These are phyloP conservation scores for Capsicum rhomboideum DNA, from an alignment of 257 asterid species.

Conservation along the genomic window DNA sequence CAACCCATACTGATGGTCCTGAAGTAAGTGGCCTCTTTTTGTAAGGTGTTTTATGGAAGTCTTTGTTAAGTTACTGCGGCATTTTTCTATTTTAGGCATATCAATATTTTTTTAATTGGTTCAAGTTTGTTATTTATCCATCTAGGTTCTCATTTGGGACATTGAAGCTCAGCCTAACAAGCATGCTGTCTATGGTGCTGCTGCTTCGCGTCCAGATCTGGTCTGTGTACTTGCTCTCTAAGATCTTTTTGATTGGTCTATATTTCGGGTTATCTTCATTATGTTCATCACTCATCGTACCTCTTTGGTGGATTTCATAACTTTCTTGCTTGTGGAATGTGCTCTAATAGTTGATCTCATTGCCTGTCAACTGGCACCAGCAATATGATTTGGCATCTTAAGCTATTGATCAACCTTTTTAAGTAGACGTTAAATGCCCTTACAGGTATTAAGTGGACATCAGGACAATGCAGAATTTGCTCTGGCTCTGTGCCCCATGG, in stretches of 20 bases:
- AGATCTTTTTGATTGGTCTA: background rate
- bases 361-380: background rate
- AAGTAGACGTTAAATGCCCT: background rate
- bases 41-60: background rate
- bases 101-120: background rate
- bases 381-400: background rate
- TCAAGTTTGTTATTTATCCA: background rate
- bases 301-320: background rate
- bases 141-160: slow-evolving; percentile 95
- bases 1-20: slow-evolving; percentile 94
- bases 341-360: background rate
- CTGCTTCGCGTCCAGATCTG: slow-evolving; percentile 89
- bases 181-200: slow-evolving; percentile 82
- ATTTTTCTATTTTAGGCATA: background rate
- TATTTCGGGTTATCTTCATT: background rate
- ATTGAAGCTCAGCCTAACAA: slow-evolving; percentile 92
- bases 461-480: slow-evolving; percentile 98
- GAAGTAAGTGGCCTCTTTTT: slow-evolving; percentile 49
- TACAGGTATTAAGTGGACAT: slow-evolving; percentile 84
- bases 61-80: background rate
- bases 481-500: slow-evolving; percentile 92
- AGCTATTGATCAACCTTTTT: background rate
- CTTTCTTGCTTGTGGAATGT: background rate
- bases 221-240: slow-evolving; percentile 20
- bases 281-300: background rate